Percentiles rank a stretch among this genome's conserved stretches.
phyloP scores from a whole-genome alignment of 1,139 yeast genomes.

The Wickerhamiella infanticola region DNA sequence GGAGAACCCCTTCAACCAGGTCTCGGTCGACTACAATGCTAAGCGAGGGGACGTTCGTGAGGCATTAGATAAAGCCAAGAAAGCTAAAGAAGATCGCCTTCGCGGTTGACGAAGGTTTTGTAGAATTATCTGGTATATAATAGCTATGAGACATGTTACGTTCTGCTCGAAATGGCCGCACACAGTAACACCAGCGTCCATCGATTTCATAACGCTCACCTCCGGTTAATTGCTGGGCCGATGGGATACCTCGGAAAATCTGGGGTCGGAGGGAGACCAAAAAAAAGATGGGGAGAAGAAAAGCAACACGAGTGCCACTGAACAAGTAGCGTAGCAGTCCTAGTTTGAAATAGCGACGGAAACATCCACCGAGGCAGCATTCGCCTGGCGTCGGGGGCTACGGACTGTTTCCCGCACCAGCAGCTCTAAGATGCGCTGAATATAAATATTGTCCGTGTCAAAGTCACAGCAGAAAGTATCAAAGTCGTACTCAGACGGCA shows the following conservation, averaged over 20 bases:
- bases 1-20: conserved; percentile 78
- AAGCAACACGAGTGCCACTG: too few species aligned
- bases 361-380: not conserved
- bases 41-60: conserved; percentile 36
- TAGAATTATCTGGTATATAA: too few species aligned
- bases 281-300: too few species aligned
- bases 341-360: not conserved
- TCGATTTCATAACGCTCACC: too few species aligned
- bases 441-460: conserved; percentile 15
- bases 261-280: too few species aligned
- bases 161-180: too few species aligned
- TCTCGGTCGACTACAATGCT: conserved; percentile 50
- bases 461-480: conserved; percentile 18
- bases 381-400: not conserved
- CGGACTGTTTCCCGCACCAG: conserved; percentile 16
- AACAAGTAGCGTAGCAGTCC: too few species aligned
- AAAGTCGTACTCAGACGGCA: conserved; percentile 5
- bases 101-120: not conserved
- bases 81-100: conserved; percentile 22
- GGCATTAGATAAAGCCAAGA: conserved; percentile 38
- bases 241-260: too few species aligned
- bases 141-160: not conserved
- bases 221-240: too few species aligned
- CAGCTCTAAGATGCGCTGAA: conserved; percentile 14
- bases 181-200: too few species aligned